Evolutionary conservation across 768 basidiomycete genomes (phyloP).

Genomic region (Tylopilus felleus): DNA sequence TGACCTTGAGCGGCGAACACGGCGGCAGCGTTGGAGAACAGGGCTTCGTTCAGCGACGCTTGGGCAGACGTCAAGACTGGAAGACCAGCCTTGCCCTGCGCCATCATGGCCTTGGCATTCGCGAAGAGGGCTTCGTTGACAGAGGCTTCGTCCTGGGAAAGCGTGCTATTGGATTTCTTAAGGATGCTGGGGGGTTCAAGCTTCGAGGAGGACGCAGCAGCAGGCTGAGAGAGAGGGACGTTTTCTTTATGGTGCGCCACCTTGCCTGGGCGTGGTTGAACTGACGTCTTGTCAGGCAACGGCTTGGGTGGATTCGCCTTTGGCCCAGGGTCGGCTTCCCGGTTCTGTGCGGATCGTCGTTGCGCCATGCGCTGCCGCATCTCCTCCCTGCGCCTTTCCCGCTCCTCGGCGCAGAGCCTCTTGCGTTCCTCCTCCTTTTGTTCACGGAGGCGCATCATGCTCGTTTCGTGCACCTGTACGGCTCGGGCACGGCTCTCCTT

Average conservation of each 20-base stretch:
- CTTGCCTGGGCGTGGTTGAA: conserved; percentile 16
- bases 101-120: conserved; percentile 20
- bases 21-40: conserved; percentile 25
- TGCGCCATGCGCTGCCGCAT: conserved; percentile 19
- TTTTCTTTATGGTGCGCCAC: conserved; percentile 28
- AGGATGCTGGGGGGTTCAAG: conserved; percentile 22
- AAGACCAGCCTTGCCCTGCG: conserved; percentile 8
- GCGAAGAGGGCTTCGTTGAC: conserved; percentile 28
- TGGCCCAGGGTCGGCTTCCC: conserved; percentile 11
- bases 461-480: conserved; percentile 31
- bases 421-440: conserved; percentile 33
- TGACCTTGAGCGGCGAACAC: conserved; percentile 9
- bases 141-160: conserved; percentile 25
- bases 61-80: conserved; percentile 16
- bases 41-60: conserved; percentile 23
- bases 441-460: conserved; percentile 33
- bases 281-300: conserved; percentile 14
- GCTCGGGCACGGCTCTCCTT: conserved; percentile 29
- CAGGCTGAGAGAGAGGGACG: conserved; percentile 13
- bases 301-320: conserved; percentile 15
- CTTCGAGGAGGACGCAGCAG: conserved; percentile 8
- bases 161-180: conserved; percentile 25
- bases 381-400: conserved; percentile 25
- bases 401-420: conserved; percentile 27
- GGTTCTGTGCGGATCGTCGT: conserved; percentile 15